Conservation (phyloP, 2,329 filamentous ascomycete genomes). For the Zalaria obscura region DNA sequence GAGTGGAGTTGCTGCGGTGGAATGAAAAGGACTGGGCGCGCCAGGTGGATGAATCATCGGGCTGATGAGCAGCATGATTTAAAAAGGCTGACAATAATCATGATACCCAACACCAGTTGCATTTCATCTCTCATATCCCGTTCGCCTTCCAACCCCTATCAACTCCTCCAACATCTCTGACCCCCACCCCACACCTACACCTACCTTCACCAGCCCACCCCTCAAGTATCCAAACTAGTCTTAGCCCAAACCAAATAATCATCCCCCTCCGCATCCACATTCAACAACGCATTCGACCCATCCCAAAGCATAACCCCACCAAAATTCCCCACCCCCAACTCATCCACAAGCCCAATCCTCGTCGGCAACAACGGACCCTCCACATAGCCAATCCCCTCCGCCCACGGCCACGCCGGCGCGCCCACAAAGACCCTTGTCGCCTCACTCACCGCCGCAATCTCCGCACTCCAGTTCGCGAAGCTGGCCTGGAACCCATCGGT, state of each 20-base stretch:
- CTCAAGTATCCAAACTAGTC: not conserved
- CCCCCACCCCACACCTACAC: too few species aligned
- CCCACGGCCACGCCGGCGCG: constrained; percentile 14
- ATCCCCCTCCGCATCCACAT: constrained; percentile 11
- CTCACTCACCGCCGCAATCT: constrained; percentile 11
- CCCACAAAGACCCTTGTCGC: constrained; percentile 22
- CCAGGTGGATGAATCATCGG: too few species aligned
- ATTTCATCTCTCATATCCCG: too few species aligned
- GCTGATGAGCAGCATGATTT: too few species aligned
- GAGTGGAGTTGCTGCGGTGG: too few species aligned
- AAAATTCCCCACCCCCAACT: constrained; percentile 16
- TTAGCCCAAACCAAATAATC: constrained; percentile 6
- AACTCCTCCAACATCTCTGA: too few species aligned
- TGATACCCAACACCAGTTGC: too few species aligned
- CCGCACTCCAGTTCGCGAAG: constrained; percentile 19
- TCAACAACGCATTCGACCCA: constrained; percentile 13
- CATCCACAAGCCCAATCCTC: constrained; percentile 17
- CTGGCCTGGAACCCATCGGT: constrained; percentile 12
- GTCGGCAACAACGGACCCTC: constrained; percentile 12
- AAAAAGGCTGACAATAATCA: too few species aligned
- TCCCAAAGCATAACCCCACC: constrained; percentile 29
- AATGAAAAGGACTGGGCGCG: too few species aligned
- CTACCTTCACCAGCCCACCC: too few species aligned
- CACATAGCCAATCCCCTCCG: constrained; percentile 18
- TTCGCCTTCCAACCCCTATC: too few species aligned